These are phyloP conservation scores for Sideroxylon spinosum DNA, from an alignment of 179 eudicot species.

Conservation along the genomic window DNA sequence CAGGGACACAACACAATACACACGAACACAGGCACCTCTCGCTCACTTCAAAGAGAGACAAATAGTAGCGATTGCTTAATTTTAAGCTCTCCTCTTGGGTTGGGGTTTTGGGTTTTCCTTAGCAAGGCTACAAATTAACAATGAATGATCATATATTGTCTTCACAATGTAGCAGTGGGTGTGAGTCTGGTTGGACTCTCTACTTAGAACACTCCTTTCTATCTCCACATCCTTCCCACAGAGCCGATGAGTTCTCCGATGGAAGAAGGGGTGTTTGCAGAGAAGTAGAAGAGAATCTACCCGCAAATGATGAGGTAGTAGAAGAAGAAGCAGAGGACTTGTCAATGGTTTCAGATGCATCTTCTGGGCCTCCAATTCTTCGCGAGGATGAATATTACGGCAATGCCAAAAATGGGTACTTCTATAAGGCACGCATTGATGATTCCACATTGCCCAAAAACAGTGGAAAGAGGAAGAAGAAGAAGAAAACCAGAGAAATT, in stretches of 20 bases:
- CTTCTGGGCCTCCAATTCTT: slow-evolving; percentile 67
- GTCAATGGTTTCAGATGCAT: slow-evolving; percentile 88
- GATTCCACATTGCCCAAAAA: slow-evolving; percentile 22
- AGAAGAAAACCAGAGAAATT: slow-evolving; percentile 18
- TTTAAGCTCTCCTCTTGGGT: no score
- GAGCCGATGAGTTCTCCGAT: slow-evolving; percentile 12
- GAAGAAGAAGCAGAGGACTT: slow-evolving; percentile 58
- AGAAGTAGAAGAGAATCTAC: neutral
- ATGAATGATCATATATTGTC: slow-evolving; percentile 36
- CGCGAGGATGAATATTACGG: slow-evolving; percentile 28
- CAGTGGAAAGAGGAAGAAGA: slow-evolving; percentile 24
- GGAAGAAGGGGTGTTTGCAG: neutral
- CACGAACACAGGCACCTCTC: no score
- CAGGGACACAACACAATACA: no score
- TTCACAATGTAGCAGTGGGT: slow-evolving; percentile 57
- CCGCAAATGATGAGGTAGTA: neutral
- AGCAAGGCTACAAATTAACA: slow-evolving; percentile 1
- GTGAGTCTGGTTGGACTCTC: slow-evolving; percentile 81
- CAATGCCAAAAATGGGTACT: slow-evolving; percentile 15
- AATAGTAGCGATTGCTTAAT: no score
- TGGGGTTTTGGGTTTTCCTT: no score
- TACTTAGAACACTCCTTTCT: slow-evolving; percentile 52
- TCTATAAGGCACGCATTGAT: neutral
- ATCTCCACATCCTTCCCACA: slow-evolving; percentile 19
- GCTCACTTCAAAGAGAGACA: no score